Conservation (phyloP, 768 basidiomycete species). For the Lanmaoa pseudosensibilis region DNA sequence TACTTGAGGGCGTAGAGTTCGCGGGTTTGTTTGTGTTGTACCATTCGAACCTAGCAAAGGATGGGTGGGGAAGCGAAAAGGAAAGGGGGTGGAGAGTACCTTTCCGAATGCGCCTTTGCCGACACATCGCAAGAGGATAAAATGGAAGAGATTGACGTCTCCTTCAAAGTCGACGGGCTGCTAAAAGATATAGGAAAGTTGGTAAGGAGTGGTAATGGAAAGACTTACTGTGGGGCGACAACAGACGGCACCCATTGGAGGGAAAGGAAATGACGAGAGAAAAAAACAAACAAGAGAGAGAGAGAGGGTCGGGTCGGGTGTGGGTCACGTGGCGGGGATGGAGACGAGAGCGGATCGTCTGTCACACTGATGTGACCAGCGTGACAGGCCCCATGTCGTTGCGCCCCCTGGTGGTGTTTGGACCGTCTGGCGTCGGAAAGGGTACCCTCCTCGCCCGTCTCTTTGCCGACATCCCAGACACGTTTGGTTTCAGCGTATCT, state of each 20-base stretch:
- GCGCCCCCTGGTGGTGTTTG: constrained; percentile 81
- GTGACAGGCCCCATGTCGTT: constrained; percentile 7
- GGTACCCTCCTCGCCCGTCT: constrained; percentile 84
- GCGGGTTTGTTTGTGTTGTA: constrained; percentile 98
- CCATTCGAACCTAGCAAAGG: constrained; percentile 85
- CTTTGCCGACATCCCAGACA: constrained; percentile 76
- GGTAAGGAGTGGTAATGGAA: background rate
- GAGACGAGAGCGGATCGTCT: background rate
- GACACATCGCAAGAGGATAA: constrained; percentile 91
- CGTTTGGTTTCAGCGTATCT: constrained; percentile 92
- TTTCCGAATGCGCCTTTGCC: constrained; percentile 99
- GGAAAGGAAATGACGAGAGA: constrained; percentile 1
- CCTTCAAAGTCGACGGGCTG: constrained; percentile 95
- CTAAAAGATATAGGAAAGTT: background rate
- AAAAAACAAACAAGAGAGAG: constrained; percentile 15
- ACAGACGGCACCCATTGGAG: constrained; percentile 72
- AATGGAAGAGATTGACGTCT: constrained; percentile 96
- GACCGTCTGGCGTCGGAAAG: constrained; percentile 93
- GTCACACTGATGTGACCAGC: background rate
- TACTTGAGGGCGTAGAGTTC: constrained; percentile 98
- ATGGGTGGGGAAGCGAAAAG: constrained; percentile 12
- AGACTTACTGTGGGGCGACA: constrained; percentile 73
- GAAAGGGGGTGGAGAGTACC: constrained; percentile 42
- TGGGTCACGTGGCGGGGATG: constrained; percentile 15
- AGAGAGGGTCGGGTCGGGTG: background rate